Base-by-base conservation (phyloP, 129 eudicot species). In the Tagetes patula region DNA sequence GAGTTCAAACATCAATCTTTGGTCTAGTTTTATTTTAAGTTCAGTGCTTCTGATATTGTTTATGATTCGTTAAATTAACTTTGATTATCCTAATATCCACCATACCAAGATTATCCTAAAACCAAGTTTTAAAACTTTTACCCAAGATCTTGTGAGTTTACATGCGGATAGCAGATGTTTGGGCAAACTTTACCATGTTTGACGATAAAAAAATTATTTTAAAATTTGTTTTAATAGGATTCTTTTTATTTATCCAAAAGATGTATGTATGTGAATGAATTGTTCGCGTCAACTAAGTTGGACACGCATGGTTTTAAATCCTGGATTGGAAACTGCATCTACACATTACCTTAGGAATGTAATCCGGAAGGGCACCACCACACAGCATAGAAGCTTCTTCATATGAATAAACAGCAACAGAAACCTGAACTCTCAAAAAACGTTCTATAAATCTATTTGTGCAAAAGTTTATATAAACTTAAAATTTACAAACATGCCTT, bases 291-390 rank as follows among this genome's bases (percentile, higher is more conserved):
- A 32, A 32, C 40, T 58, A 58, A 0, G 13, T 58, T 32, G 40
- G 41, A 10, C 65, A 3, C 40, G 33, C 65, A 58, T 11, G 43
- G 66, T 60, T 55, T 55, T 60, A 12, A 34, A 60, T 60, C 66
- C 43, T 36, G 9, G 43, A 60, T 60, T 60, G 9, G 42, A 42
- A 20, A 60, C 42, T 11, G 43, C 43, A 4, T 34, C 5, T 64
- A 64, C 48, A 64, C 33, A 6, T n/a, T 61, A 92, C 98, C 98
- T 92, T 84, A 50, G 91, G 84, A 69, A 92, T 92, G 81, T 92
- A 92, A 71, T 87, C 95, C 40, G 98, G 98, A 48, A 92, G 96
- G 76, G 80, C 69, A 69, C 96, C 98, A 77, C 92, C 96, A 77
- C 98, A 92, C 43, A 87, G 37, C 45, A 76, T 66, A 40, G 86